phyloP scores from a whole-genome alignment of 1,284 basidiomycete species.

The Rhodotorula sp. region DNA sequence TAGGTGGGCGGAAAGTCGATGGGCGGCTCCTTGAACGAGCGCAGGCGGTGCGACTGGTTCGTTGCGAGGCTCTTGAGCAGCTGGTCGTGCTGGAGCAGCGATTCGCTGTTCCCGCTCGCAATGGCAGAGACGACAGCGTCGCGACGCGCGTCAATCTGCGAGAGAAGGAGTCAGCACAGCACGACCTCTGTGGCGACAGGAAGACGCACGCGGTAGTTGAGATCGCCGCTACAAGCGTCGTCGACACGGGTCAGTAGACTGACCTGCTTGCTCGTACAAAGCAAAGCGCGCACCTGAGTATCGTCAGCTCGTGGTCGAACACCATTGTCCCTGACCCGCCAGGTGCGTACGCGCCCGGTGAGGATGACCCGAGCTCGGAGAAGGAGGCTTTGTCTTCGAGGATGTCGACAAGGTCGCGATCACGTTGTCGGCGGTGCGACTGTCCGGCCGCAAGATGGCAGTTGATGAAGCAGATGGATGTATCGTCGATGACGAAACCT shows the following conservation, averaged over 20 bases:
- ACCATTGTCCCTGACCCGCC: constrained; percentile 94
- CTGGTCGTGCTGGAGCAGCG: constrained; percentile 79
- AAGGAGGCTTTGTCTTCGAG: constrained; percentile 78
- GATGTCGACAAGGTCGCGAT: constrained; percentile 87
- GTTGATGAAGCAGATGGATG: constrained; percentile 91
- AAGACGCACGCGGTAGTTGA: constrained; percentile 71
- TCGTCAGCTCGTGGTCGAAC: constrained; percentile 89
- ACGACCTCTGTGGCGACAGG: not conserved
- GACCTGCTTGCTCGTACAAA: too few species aligned
- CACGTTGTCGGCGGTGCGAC: constrained; percentile 73
- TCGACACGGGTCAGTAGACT: not conserved
- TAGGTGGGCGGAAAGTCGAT: constrained; percentile 87
- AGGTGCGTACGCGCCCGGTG: constrained; percentile 66
- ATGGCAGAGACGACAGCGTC: constrained; percentile 75
- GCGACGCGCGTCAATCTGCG: constrained; percentile 72
- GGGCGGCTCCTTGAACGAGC: constrained; percentile 77
- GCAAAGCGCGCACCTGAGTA: constrained; percentile 56
- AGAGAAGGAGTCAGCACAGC: not conserved
- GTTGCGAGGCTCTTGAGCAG: constrained; percentile 78
- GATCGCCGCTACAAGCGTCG: constrained; percentile 60
- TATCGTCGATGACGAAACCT: constrained; percentile 76
- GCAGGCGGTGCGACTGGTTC: constrained; percentile 88
- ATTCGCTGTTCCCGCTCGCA: constrained; percentile 53
- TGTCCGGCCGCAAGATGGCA: constrained; percentile 96
- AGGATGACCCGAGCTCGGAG: constrained; percentile 49